Base-by-base conservation (phyloP, 139 green algal species). In the Picochlorum sp. region DNA sequence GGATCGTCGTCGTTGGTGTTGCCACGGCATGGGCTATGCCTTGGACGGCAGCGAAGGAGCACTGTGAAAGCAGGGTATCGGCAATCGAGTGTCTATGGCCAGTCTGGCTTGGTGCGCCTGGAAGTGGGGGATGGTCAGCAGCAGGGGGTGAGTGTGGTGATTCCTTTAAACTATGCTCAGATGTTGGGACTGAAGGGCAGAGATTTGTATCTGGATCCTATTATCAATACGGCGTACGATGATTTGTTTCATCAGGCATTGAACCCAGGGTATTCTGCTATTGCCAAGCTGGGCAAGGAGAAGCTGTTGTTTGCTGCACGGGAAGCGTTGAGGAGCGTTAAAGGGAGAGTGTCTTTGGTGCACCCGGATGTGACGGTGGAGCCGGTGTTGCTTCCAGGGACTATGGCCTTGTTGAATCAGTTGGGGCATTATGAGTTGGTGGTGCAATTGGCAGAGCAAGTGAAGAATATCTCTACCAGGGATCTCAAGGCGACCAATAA, bases 371-470 rank as follows among this genome's bases (percentile, higher is more conserved):
- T 75, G 21, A 44, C 38, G n/a, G 60, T 88, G 3, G 74, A 84
- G 24, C 65, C 65, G 26, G 59, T 78, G 28, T 70, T 85, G 24
- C 52, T 89, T 50, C 78, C 81, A 9, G 81, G 73, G 4, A 67
- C 75, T 0, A 62, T 89, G 30, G 79, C 74, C 2, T 56, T 89
- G 15, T 65, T 89, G 52, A 66, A 79, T 11, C 81, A 89, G 78
- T 66, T 81, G 30, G 71, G 68, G 6, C 67, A 75, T 30, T 66
- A 72, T 50, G 78, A 85, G 7, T 14, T 74, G 21, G 72, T 83
- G 23, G 31, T 85, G 3, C 50, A 73, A 37, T 30, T 82, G 45
- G 69, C 67, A 30, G 49, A 62, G 31, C 55, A 70, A 28, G 61
- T 50, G 1, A 58, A 65, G 14, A 66, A 28, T 28, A 60, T 45